A percentile compares a stretch with the other conserved stretches of the same genome.
These are phyloP conservation scores for Paragyromitra xinjiangensis DNA, from an alignment of 495 filamentous ascomycete genomes.

Conservation along the genomic window DNA sequence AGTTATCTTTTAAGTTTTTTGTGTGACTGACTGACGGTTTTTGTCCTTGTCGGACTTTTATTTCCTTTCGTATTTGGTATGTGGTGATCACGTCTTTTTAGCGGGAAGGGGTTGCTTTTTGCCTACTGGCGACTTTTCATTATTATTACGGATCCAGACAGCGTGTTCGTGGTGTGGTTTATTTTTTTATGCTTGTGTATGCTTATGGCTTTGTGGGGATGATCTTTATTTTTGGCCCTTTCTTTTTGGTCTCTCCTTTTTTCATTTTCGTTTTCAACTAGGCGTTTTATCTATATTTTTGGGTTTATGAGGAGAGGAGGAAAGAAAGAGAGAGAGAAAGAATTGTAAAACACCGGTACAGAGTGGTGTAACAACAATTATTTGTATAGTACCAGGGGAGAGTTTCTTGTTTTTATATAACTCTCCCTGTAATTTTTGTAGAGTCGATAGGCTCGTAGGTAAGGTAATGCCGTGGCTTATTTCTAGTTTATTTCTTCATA, in stretches of 20 bases:
- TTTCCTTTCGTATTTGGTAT: conserved; percentile 24
- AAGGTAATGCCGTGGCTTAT: conserved; percentile 1
- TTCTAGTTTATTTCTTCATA: neutral
- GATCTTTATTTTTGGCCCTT: neutral
- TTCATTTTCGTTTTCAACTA: neutral
- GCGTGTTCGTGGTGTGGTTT: neutral
- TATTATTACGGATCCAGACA: neutral
- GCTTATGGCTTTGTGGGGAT: neutral
- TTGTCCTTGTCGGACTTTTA: conserved; percentile 1
- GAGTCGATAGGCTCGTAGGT: neutral
- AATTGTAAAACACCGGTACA: neutral
- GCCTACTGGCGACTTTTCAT: neutral
- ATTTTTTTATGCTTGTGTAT: neutral
- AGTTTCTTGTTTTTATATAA: neutral
- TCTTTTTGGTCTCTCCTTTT: neutral
- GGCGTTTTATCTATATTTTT: conserved; percentile 1
- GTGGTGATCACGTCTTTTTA: conserved; percentile 12
- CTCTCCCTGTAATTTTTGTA: conserved; percentile 7
- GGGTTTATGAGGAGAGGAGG: conserved; percentile 1
- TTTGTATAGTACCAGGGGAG: neutral
- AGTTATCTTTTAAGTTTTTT: conserved; percentile 21
- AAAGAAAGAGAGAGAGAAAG: neutral
- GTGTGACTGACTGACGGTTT: neutral
- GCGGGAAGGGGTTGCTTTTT: conserved; percentile 18
- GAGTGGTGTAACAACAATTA: conserved; percentile 7